These are phyloP conservation scores for Sanguinoderma infundibulare DNA, from an alignment of 1,284 basidiomycete species.

Conservation along the genomic window DNA sequence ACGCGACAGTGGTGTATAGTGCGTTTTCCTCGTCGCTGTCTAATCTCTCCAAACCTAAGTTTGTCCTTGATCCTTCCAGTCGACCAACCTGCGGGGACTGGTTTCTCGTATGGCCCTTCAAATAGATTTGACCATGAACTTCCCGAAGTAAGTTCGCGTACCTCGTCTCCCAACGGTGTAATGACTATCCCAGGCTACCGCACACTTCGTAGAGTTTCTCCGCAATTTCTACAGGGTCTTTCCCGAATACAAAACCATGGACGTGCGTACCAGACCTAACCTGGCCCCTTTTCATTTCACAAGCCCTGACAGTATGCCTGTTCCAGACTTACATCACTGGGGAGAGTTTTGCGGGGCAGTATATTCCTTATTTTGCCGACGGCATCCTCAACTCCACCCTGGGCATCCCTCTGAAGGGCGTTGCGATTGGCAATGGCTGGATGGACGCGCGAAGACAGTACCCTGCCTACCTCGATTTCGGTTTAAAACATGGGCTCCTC, in stretches of 20 bases:
- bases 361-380: constrained; percentile 94
- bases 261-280: constrained; percentile 59
- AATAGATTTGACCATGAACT: constrained; percentile 86
- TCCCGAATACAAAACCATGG: constrained; percentile 84
- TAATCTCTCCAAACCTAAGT: neutral
- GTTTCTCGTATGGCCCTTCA: constrained; percentile 89
- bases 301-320: constrained; percentile 10
- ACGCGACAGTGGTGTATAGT: constrained; percentile 95
- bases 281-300: neutral
- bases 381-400: constrained; percentile 73
- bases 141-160: constrained; percentile 54
- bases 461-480: constrained; percentile 89
- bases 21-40: constrained; percentile 34
- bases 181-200: constrained; percentile 63
- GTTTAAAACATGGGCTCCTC: constrained; percentile 80
- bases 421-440: constrained; percentile 98
- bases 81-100: constrained; percentile 97
- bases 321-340: constrained; percentile 88
- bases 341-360: constrained; percentile 98
- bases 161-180: neutral
- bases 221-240: constrained; percentile 89
- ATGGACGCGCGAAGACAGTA: constrained; percentile 92
- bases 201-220: constrained; percentile 86
- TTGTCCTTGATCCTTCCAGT: constrained; percentile 51
- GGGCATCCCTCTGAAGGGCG: constrained; percentile 69